A percentile compares a stretch with the other conserved stretches of the same genome.
phyloP scores from a whole-genome alignment of 345 rosid genomes.

The Brassica juncea region DNA sequence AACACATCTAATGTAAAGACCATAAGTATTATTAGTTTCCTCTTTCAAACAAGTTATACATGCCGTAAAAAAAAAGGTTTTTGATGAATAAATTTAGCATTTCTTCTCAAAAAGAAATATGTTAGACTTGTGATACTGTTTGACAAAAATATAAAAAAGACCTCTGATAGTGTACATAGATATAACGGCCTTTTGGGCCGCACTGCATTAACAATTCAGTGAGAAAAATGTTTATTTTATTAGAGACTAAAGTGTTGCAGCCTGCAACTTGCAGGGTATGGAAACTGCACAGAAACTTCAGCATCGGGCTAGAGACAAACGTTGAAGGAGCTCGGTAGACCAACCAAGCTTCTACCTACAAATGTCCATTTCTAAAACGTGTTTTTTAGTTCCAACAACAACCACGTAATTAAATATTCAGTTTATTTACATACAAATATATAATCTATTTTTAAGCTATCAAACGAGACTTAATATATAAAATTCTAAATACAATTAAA shows the following conservation, averaged over 20 bases:
- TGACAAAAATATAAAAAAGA: too few species aligned
- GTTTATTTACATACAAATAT: neutral
- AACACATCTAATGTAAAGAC: too few species aligned
- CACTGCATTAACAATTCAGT: neutral
- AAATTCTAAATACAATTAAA: neutral
- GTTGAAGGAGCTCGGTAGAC: conserved; percentile 19
- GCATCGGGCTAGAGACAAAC: neutral
- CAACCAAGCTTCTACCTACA: conserved; percentile 36
- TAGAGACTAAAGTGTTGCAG: neutral
- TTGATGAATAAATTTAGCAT: too few species aligned
- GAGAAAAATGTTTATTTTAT: neutral
- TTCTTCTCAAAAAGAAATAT: too few species aligned
- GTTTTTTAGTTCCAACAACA: conserved; percentile 7
- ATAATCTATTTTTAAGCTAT: neutral
- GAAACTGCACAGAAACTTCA: conserved; percentile 16
- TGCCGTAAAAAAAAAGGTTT: too few species aligned
- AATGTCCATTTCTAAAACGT: conserved; percentile 40
- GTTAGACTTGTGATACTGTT: too few species aligned
- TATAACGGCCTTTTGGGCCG: neutral
- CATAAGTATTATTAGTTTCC: too few species aligned
- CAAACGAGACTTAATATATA: neutral
- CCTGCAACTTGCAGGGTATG: neutral
- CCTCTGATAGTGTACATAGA: too few species aligned
- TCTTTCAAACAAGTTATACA: too few species aligned
- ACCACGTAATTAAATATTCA: neutral